These are phyloP conservation scores for Conticribra guillardii DNA, from an alignment of 108 stramenopile species.

Conservation along the genomic window DNA sequence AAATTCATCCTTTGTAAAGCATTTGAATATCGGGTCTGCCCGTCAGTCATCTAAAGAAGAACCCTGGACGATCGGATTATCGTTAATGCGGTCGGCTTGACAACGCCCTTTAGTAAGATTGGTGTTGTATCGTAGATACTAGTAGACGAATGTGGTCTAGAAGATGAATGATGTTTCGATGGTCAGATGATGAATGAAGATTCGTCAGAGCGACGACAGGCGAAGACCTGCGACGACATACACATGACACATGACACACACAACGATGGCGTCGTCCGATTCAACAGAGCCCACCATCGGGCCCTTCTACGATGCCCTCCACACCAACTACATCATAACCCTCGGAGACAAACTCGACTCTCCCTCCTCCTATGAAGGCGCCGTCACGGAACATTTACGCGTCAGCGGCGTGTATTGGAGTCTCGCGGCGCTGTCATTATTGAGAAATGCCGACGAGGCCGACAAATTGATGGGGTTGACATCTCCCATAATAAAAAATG, in stretches of 20 bases:
- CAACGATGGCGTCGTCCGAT: neutral
- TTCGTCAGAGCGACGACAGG: no score
- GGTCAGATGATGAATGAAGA: no score
- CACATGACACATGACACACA: neutral
- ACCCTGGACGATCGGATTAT: no score
- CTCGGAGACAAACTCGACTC: conserved; percentile 77
- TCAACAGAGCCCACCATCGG: conserved; percentile 11
- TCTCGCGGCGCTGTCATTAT: conserved; percentile 86
- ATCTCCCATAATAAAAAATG: neutral
- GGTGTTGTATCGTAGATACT: no score
- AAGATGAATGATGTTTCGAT: no score
- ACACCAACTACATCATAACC: conserved; percentile 76
- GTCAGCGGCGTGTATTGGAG: conserved; percentile 99
- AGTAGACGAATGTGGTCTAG: no score
- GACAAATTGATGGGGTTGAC: conserved; percentile 62
- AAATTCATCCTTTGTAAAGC: no score
- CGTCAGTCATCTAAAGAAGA: no score
- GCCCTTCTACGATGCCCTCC: conserved; percentile 75
- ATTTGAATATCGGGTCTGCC: no score
- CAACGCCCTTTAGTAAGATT: no score
- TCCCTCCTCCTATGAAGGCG: conserved; percentile 88
- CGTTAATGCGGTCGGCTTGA: no score
- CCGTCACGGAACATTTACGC: conserved; percentile 92
- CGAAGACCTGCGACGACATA: no score
- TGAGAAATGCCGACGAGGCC: conserved; percentile 68